A percentile compares a stretch with the other conserved stretches of the same genome.
Evolutionary conservation across 495 filamentous ascomycete species (phyloP).

Genomic region (Platismatia glauca): DNA sequence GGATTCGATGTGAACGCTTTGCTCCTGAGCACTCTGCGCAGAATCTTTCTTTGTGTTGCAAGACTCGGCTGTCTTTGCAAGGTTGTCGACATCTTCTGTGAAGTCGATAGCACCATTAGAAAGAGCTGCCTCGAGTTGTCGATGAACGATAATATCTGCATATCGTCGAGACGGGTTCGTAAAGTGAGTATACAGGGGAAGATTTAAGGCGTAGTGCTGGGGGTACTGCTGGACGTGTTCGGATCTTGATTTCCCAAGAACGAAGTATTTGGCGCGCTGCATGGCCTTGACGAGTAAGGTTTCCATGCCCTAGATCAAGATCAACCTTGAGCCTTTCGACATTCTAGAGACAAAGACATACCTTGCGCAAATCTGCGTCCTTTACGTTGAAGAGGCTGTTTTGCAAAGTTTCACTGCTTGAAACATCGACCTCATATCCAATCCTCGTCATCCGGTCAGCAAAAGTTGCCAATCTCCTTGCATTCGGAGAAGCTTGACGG

Average conservation of each 20-base stretch:
- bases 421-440: constrained; percentile 78
- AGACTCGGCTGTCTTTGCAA: constrained; percentile 87
- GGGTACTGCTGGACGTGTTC: constrained; percentile 80
- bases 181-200: constrained; percentile 94
- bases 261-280: constrained; percentile 91
- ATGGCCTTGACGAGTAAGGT: constrained; percentile 87
- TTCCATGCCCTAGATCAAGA: constrained; percentile 69
- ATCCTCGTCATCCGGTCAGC: constrained; percentile 86
- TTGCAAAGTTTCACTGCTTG: constrained; percentile 83
- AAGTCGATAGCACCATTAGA: constrained; percentile 79
- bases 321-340: background rate
- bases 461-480: constrained; percentile 80
- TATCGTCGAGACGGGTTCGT: constrained; percentile 93
- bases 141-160: constrained; percentile 88
- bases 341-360: constrained; percentile 22
- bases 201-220: constrained; percentile 83
- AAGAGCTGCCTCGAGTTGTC: constrained; percentile 81
- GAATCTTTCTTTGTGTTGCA: constrained; percentile 99
- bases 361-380: constrained; percentile 78
- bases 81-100: constrained; percentile 74
- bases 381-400: constrained; percentile 87
- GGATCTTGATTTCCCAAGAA: constrained; percentile 62
- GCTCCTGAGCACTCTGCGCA: constrained; percentile 92
- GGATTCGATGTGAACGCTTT: constrained; percentile 96
- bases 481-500: constrained; percentile 74